Conservation (phyloP, 257 asterid species). For the Plantago major region DNA sequence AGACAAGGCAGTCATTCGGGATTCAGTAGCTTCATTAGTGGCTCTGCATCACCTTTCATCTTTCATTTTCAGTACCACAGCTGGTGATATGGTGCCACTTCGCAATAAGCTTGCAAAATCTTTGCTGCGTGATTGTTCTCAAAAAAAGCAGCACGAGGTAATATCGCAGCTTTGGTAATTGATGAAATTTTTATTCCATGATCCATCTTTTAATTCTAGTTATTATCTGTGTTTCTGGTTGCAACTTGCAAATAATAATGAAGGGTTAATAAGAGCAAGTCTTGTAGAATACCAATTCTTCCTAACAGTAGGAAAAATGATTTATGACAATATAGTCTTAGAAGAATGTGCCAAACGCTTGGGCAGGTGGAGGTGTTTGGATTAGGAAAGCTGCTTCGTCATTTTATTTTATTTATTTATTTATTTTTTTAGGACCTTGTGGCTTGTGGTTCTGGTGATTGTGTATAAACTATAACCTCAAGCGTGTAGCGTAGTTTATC, state of each 20-base stretch:
- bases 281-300: no score
- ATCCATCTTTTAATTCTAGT: background rate
- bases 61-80: constrained; percentile 46
- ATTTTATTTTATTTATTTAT: no score
- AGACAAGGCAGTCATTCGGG: constrained; percentile 66
- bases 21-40: constrained; percentile 53
- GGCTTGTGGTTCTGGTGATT: no score
- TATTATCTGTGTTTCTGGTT: background rate
- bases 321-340: no score
- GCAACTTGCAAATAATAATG: background rate
- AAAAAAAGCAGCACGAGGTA: constrained; percentile 78
- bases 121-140: constrained; percentile 66
- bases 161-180: background rate
- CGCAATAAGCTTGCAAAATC: constrained; percentile 67
- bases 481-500: no score
- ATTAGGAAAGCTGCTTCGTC: no score
- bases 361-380: no score
- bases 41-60: constrained; percentile 76
- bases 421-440: no score
- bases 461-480: no score
- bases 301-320: no score
- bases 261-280: background rate
- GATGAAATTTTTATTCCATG: background rate
- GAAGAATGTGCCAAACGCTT: no score
- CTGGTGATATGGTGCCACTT: constrained; percentile 33